These are phyloP conservation scores for Pseudopithomyces maydicus DNA, from an alignment of 2,329 filamentous ascomycete species.

Conservation along the genomic window DNA sequence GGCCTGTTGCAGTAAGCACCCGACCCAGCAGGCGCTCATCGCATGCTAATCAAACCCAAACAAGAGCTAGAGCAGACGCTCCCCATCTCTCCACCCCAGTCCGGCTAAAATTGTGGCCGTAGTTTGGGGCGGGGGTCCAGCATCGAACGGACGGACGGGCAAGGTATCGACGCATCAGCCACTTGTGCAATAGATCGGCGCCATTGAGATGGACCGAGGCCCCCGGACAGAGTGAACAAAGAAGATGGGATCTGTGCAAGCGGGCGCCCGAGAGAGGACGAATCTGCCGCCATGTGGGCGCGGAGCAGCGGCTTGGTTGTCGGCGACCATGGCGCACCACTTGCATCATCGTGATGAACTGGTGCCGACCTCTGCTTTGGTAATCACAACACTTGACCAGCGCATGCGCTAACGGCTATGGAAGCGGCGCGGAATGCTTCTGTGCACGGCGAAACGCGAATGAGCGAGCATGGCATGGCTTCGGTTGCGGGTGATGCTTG, in stretches of 20 bases:
- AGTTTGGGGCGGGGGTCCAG: constrained; percentile 20
- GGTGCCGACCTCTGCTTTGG: neutral
- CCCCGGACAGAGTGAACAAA: constrained; percentile 24
- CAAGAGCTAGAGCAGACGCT: constrained; percentile 34
- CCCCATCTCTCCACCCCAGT: constrained; percentile 35
- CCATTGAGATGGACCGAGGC: constrained; percentile 30
- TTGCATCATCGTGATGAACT: constrained; percentile 1
- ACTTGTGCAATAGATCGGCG: constrained; percentile 34
- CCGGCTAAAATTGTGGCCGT: constrained; percentile 41
- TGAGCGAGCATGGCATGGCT: neutral
- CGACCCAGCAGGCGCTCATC: constrained; percentile 16
- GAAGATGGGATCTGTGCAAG: constrained; percentile 13
- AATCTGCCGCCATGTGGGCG: neutral
- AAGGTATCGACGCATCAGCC: constrained; percentile 19
- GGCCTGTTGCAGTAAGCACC: constrained; percentile 25
- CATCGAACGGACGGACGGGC: constrained; percentile 31
- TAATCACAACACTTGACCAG: neutral
- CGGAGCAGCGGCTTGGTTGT: constrained; percentile 5
- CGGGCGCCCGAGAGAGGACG: neutral
- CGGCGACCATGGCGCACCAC: neutral
- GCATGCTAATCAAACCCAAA: constrained; percentile 35
- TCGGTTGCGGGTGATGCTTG: neutral
- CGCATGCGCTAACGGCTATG: neutral
- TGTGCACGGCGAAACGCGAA: neutral
- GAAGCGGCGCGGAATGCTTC: neutral